A percentile compares a stretch with the other conserved stretches of the same genome.
phyloP scores from a whole-genome alignment of 306 rosid species.

The Citrullus amarus region DNA sequence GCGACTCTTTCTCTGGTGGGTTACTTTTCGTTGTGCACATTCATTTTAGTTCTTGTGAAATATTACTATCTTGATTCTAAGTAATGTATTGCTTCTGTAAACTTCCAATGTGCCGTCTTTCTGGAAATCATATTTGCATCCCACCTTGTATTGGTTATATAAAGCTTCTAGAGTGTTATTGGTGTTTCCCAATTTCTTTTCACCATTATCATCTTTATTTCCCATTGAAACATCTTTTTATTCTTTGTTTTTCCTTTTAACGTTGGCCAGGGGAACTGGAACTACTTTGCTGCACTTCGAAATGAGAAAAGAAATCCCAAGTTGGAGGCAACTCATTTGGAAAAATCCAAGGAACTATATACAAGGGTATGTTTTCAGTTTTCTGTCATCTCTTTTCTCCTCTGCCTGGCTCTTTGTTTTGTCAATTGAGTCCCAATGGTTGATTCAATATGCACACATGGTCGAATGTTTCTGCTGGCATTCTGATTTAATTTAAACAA shows the following conservation, averaged over 20 bases:
- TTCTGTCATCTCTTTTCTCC: slow-evolving; percentile 8
- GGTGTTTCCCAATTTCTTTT: not conserved
- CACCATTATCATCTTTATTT: not conserved
- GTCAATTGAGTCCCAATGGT: not conserved
- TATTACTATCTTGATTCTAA: not conserved
- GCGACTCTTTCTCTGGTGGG: slow-evolving; percentile 84
- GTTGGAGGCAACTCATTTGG: slow-evolving; percentile 98
- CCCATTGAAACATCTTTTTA: not conserved
- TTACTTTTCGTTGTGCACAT: slow-evolving; percentile 13
- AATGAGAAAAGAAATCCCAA: slow-evolving; percentile 96
- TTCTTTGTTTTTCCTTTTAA: slow-evolving; percentile 4
- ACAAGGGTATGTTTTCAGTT: slow-evolving; percentile 37
- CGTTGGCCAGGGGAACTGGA: slow-evolving; percentile 87
- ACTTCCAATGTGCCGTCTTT: not conserved
- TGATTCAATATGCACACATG: not conserved
- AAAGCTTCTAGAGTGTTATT: not conserved
- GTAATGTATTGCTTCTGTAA: not conserved
- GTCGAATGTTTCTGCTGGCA: not conserved
- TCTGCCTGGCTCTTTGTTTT: slow-evolving; percentile 8
- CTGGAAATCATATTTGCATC: not conserved
- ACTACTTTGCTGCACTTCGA: slow-evolving; percentile 96
- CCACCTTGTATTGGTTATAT: not conserved
- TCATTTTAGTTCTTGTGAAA: slow-evolving; percentile 13
- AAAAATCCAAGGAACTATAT: slow-evolving; percentile 92
- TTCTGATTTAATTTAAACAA: not conserved